Evolutionary conservation across 805 yeast genomes (phyloP), one percentile per base, ranked within the genome.

Genomic region (Candida nemodendra): DNA sequence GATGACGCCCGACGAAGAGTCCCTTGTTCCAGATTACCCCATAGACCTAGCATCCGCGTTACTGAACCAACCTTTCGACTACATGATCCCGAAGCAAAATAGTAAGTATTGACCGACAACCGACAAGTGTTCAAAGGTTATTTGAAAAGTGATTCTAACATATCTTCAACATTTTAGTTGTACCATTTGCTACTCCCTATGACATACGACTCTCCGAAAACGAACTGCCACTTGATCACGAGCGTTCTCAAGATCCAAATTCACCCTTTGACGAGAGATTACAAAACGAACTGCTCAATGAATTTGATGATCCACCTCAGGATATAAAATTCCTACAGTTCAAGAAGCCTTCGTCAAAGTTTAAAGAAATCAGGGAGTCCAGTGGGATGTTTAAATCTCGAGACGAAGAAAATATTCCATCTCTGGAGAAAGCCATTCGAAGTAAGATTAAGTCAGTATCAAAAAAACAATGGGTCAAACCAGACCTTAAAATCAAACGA

Each of bases 11-110:
- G 11, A 21, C 7, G 24, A 21, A 21, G 24, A 21, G 11, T 21
- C 24, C 7, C 7, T 8, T 11, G 24, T 8, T 21, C 24, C 24
- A 8, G 24, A 21, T 8, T 21, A 21, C 24, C 51, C 48, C 18
- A 39, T 19, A 4, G 41, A 42, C 29, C 44, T 57, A 16, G 42
- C 47, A 4, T 46, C 56, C 9, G 55, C 57, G 2, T 36, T 61
- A 29, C 34, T 49, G 9, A 44, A 39, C 18, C 52, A 47, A 17
- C 73, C 74, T 0, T 36, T 69, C 33, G 54, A 60, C 14, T 66
- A 57, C 31, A 44, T 69, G 12, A 49, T 68, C 2, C 76, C 76
- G 2, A 61, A 57, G 2, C 72, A 68, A 36, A 62, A 57, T 29
- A 41, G 69, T 67, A 47, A 41, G 70, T 60, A 30, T 25, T 22